Evolutionary conservation across 2,329 filamentous ascomycete genomes (phyloP), one percentile per base, ranked within the genome.

Genomic region (Dactylellina cionopaga): DNA sequence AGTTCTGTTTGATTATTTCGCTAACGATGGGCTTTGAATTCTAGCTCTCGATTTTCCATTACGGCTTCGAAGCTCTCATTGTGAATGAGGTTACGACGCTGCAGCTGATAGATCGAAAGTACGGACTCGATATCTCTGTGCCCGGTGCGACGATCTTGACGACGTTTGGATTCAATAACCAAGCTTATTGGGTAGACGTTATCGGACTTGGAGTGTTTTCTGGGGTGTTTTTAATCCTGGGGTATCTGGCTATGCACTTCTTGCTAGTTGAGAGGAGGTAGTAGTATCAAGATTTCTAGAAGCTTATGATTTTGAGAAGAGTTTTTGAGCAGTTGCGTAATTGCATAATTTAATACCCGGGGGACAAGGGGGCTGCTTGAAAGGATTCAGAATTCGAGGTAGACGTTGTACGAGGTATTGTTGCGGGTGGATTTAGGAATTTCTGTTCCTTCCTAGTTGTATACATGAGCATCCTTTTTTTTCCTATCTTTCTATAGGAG

Each of bases 11-110:
- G 25, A 15, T 49, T 3, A 25, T 15, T 4, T 10, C 65, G 68
- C 13, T 72, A 47, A 78, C 17, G 31, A n/a, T 58, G 24, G 37
- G 15, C 76, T 81, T 31, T 59, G 31, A 15, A 3, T 9, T 58
- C 25, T 76, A 90, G 82, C 83, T 99, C 6, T 97, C 93, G 1
- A 99, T 99, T 74, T 99, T 99, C 85, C 95, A 99, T 80, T 99
- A 96, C 79, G 94, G 90, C 3, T 98, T 98, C 77, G 95, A 99
- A 83, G 91, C 92, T 1, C 86, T 99, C 11, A 96, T 98, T 74
- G 95, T 99, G 77, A 99, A 98, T 79, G 95, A 99, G 82, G 96
- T 97, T 47, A 89, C 92, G 24, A 92, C 92, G 77, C 84, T 99
- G 43, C 94, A 91, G 0, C 86, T 99, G 24, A 87, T 96, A 41